These are phyloP conservation scores for Penicillium silybi DNA, from an alignment of 495 filamentous ascomycete species.

Conservation along the genomic window DNA sequence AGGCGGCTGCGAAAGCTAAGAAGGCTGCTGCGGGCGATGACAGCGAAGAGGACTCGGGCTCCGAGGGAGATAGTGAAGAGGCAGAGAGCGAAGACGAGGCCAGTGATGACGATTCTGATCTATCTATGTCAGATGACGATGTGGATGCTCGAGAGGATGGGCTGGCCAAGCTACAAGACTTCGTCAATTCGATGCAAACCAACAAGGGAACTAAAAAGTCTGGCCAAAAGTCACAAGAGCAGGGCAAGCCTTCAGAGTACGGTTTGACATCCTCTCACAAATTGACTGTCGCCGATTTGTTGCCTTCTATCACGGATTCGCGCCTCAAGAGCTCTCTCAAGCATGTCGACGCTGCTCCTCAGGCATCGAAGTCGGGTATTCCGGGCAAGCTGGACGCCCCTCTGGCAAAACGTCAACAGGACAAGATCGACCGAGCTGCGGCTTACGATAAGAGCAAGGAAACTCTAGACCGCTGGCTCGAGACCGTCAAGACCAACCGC, in stretches of 20 bases:
- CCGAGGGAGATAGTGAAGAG: conserved; percentile 40
- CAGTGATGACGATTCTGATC: conserved; percentile 44
- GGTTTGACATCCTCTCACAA: conserved; percentile 60
- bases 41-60: conserved; percentile 31
- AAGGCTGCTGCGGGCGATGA: conserved; percentile 26
- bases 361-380: conserved; percentile 44
- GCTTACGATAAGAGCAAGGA: conserved; percentile 91
- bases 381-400: conserved; percentile 78
- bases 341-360: conserved; percentile 49
- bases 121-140: conserved; percentile 58
- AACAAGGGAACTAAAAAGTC: conserved; percentile 27
- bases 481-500: conserved; percentile 91
- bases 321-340: conserved; percentile 76
- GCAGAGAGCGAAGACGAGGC: conserved; percentile 48
- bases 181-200: conserved; percentile 65
- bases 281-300: conserved; percentile 74
- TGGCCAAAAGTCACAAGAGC: conserved; percentile 43
- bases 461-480: conserved; percentile 83
- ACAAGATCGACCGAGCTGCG: conserved; percentile 74
- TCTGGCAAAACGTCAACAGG: conserved; percentile 84
- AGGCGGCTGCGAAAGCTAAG: conserved; percentile 29
- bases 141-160: conserved; percentile 52
- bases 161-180: conserved; percentile 60
- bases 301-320: conserved; percentile 70
- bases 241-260: conserved; percentile 52